A percentile compares a stretch with the other conserved stretches of the same genome.
Evolutionary conservation across 1,139 yeast genomes (phyloP).

Genomic region (Candida albicans): DNA sequence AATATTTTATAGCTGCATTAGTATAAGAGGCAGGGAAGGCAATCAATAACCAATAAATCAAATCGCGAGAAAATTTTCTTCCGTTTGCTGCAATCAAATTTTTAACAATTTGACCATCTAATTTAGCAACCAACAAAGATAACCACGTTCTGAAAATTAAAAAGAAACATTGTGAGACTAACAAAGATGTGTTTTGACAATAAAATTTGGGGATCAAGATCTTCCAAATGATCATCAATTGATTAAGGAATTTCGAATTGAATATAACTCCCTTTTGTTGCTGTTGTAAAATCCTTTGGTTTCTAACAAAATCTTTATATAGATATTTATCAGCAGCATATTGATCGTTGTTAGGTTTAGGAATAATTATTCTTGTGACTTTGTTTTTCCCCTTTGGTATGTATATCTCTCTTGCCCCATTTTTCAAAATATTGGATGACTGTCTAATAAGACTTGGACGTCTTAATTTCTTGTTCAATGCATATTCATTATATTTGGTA

Average conservation of each 20-base stretch:
- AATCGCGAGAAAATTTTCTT: slow-evolving; percentile 69
- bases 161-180: slow-evolving; percentile 73
- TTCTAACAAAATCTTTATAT: slow-evolving; percentile 52
- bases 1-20: slow-evolving; percentile 82
- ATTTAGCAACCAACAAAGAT: slow-evolving; percentile 78
- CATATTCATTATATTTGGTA: slow-evolving; percentile 33
- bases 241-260: slow-evolving; percentile 70
- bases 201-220: slow-evolving; percentile 75
- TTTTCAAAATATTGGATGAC: slow-evolving; percentile 45
- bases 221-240: slow-evolving; percentile 74
- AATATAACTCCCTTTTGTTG: slow-evolving; percentile 35
- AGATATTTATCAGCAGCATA: slow-evolving; percentile 70
- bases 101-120: slow-evolving; percentile 90
- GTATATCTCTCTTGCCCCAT: slow-evolving; percentile 55
- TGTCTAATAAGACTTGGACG: slow-evolving; percentile 46
- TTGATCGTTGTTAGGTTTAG: slow-evolving; percentile 58
- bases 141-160: slow-evolving; percentile 84
- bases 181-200: slow-evolving; percentile 65
- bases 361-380: slow-evolving; percentile 51
- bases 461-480: slow-evolving; percentile 24
- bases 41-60: slow-evolving; percentile 82
- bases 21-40: slow-evolving; percentile 95
- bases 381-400: slow-evolving; percentile 52
- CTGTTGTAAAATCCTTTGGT: slow-evolving; percentile 33
- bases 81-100: slow-evolving; percentile 86